These are phyloP conservation scores for Rhodotorula glutinis DNA, from an alignment of 1,284 basidiomycete genomes.

Conservation along the genomic window DNA sequence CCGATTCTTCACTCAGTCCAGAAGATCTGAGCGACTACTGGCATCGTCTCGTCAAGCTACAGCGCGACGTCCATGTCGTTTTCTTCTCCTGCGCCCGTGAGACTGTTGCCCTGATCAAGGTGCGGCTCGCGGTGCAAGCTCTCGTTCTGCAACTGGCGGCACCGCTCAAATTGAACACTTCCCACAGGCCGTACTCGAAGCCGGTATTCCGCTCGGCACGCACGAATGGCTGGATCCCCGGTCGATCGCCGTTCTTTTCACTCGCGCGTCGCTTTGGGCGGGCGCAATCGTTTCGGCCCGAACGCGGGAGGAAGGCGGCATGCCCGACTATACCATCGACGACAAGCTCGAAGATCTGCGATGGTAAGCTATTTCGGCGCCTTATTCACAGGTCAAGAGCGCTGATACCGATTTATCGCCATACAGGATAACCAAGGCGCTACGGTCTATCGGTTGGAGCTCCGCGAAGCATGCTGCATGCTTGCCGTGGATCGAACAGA, in stretches of 20 bases:
- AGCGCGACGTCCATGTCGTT: neutral
- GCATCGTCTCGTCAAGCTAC: neutral
- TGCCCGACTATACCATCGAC: neutral
- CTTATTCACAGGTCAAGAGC: neutral
- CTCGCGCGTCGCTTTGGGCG: neutral
- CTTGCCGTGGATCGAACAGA: constrained; percentile 1
- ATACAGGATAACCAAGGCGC: constrained; percentile 1
- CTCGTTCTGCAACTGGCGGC: no score
- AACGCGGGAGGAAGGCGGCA: neutral
- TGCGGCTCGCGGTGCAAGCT: neutral
- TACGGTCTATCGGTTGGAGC: constrained; percentile 17
- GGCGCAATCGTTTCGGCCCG: neutral
- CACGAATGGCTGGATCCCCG: constrained; percentile 14
- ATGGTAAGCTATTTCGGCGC: neutral
- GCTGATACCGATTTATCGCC: neutral
- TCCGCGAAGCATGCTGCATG: neutral
- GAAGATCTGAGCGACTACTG: neutral
- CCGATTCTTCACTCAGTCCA: neutral
- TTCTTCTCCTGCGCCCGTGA: neutral
- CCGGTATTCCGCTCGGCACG: constrained; percentile 9
- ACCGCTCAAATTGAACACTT: no score
- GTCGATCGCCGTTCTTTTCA: neutral
- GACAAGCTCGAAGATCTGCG: constrained; percentile 6
- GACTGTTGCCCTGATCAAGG: neutral
- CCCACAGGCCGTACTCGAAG: neutral